These are phyloP conservation scores for Lobosporangium transversale DNA, from an alignment of 192 early-diverging fungal genomes.

Conservation along the genomic window DNA sequence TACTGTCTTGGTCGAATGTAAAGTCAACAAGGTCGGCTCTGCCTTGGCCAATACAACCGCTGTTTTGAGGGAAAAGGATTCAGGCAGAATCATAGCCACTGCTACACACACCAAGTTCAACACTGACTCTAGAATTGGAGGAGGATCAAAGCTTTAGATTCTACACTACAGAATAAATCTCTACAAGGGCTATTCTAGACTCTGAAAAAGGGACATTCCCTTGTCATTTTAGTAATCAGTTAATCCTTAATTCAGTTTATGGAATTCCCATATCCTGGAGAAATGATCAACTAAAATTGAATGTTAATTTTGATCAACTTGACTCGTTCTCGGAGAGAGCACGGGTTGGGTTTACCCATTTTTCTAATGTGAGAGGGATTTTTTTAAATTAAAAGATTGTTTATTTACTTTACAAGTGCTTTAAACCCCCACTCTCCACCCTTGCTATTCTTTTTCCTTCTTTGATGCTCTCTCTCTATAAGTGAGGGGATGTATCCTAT, in stretches of 20 bases:
- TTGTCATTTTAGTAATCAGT: too few relatives aligned
- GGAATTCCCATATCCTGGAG: too few relatives aligned
- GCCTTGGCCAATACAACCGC: conserved; percentile 42
- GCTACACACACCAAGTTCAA: conserved; percentile 53
- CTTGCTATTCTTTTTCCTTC: neutral
- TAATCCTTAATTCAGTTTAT: too few relatives aligned
- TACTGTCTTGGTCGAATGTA: conserved; percentile 42
- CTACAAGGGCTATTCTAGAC: neutral
- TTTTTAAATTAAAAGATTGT: too few relatives aligned
- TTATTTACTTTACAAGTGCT: conserved; percentile 7
- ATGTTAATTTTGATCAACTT: too few relatives aligned
- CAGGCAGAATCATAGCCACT: conserved; percentile 34
- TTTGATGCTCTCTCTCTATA: neutral
- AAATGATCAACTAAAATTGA: too few relatives aligned
- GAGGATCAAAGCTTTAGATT: conserved; percentile 33
- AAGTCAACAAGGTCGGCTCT: conserved; percentile 40
- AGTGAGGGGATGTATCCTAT: neutral
- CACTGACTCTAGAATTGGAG: conserved; percentile 42
- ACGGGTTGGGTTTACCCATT: too few relatives aligned
- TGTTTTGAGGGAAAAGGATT: conserved; percentile 35
- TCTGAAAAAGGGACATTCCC: neutral
- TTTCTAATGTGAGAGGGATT: too few relatives aligned
- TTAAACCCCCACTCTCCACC: too few relatives aligned
- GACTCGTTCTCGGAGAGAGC: too few relatives aligned
- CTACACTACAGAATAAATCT: neutral